Base-by-base conservation (phyloP, 129 eudicot species). In the Chrysanthemum makinoi region DNA sequence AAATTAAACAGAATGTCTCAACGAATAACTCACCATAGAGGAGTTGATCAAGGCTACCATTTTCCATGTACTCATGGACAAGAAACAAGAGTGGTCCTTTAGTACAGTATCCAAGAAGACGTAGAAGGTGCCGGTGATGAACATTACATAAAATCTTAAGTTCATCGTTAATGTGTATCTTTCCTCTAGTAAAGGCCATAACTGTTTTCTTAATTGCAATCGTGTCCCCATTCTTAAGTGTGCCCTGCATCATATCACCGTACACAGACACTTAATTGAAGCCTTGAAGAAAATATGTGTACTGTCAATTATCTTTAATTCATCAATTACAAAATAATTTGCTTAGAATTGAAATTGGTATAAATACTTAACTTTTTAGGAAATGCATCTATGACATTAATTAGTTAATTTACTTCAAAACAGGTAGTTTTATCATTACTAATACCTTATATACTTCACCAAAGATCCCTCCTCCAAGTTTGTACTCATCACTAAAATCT, bases 371-470 rank as follows among this genome's bases (percentile, higher is more conserved):
- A n/a, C n/a, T n/a, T n/a, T n/a, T n/a, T n/a, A n/a, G n/a, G n/a
- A n/a, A n/a, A n/a, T n/a, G n/a, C n/a, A n/a, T n/a, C n/a, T n/a
- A n/a, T n/a, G n/a, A n/a, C n/a, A n/a, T n/a, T n/a, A n/a, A n/a
- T n/a, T n/a, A n/a, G n/a, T n/a, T n/a, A n/a, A n/a, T n/a, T n/a
- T n/a, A n/a, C n/a, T n/a, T n/a, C n/a, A n/a, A n/a, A n/a, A n/a
- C n/a, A n/a, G n/a, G n/a, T n/a, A n/a, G n/a, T n/a, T n/a, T n/a
- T n/a, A n/a, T n/a, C n/a, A n/a, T n/a, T n/a, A n/a, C 96, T 86
- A 79, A 19, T 70, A 89, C 96, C 96, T 86, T 89, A 70, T 78
- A 86, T 17, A 89, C 96, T 63, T 82, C 93, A 50, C 96, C 93
- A 64, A 76, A 89, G 30, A 88, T 81, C 49, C 96, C 96, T 77